Percentiles rank a stretch among this genome's conserved stretches.
These are phyloP conservation scores for Plasmodium sp. DNA, from an alignment of 169 alveolate genomes.

Conservation along the genomic window DNA sequence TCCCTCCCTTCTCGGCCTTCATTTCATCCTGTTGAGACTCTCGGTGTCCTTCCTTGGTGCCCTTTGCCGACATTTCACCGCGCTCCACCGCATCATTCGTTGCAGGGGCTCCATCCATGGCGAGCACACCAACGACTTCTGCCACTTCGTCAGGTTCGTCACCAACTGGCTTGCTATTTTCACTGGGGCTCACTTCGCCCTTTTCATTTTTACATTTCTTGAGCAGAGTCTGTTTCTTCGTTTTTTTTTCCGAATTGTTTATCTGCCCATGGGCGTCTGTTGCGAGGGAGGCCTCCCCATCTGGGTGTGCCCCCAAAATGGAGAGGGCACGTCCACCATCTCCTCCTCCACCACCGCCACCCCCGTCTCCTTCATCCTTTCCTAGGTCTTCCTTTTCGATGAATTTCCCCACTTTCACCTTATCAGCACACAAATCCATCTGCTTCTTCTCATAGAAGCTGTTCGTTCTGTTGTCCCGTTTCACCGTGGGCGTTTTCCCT, in stretches of 20 bases:
- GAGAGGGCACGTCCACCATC: not conserved
- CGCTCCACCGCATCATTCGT: not conserved
- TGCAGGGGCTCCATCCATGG: not conserved
- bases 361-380: not conserved
- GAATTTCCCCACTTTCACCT: not conserved
- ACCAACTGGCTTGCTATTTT: not conserved
- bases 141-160: not conserved
- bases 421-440: not conserved
- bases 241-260: not conserved
- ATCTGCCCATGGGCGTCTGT: not conserved
- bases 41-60: not conserved
- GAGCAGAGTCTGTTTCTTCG: not conserved
- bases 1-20: not conserved
- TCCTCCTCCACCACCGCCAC: not conserved
- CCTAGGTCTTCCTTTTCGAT: not conserved
- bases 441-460: not conserved
- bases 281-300: not conserved
- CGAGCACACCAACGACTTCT: not conserved
- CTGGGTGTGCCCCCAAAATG: not conserved
- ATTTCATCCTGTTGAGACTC: not conserved
- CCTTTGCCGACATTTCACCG: not conserved
- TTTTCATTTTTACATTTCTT: not conserved
- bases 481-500: not conserved
- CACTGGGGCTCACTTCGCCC: not conserved
- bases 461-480: not conserved